These are phyloP conservation scores for Plantago lanceolata DNA, from an alignment of 305 asterid genomes.

Conservation along the genomic window DNA sequence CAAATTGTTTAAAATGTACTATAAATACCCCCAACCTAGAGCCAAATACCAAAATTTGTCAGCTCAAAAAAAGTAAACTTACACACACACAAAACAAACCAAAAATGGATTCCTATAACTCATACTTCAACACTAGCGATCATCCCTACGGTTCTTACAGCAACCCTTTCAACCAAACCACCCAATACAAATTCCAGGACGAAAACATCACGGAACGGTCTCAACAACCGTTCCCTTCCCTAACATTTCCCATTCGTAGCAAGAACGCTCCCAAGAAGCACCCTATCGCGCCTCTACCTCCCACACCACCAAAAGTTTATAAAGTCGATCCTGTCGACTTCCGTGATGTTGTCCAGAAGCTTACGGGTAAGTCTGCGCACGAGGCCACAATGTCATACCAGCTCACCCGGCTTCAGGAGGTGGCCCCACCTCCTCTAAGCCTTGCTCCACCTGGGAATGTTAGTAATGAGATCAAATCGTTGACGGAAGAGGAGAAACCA, in stretches of 20 bases:
- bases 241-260: slow-evolving; percentile 37
- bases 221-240: slow-evolving; percentile 26
- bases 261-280: slow-evolving; percentile 23
- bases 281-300: slow-evolving; percentile 38
- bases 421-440: slow-evolving; percentile 59
- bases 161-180: neutral
- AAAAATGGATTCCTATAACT: neutral
- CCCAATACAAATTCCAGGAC: neutral
- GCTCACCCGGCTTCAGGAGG: slow-evolving; percentile 40
- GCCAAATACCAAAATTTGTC: no score
- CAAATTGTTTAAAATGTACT: neutral
- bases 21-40: slow-evolving; percentile 1
- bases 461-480: neutral
- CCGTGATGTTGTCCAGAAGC: slow-evolving; percentile 43
- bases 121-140: neutral
- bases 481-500: slow-evolving; percentile 9
- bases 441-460: slow-evolving; percentile 9
- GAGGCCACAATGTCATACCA: slow-evolving; percentile 18
- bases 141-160: neutral
- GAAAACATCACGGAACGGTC: neutral
- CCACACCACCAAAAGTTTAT: slow-evolving; percentile 39
- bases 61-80: neutral
- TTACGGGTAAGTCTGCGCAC: slow-evolving; percentile 29
- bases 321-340: slow-evolving; percentile 37
- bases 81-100: neutral